Evolutionary conservation across 352 stramenopile species (phyloP), one percentile per base, ranked within the genome.

Genomic region (Phytophthora litchii): DNA sequence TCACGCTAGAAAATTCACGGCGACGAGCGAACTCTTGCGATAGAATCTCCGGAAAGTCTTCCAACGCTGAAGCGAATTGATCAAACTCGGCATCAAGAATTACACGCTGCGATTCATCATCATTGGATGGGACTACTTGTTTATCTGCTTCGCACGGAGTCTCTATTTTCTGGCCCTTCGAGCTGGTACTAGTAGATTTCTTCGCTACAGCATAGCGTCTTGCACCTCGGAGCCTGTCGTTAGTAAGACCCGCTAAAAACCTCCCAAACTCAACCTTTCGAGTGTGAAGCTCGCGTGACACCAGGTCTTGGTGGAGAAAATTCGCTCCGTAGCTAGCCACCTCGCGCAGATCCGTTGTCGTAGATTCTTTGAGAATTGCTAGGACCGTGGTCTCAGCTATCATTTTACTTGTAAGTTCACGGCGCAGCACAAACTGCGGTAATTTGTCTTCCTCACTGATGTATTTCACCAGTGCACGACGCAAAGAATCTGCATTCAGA

Each of bases 391-490:
- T 88, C 36, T 90, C 78, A 0, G 81, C 72, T 10, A 93, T 72
- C 61, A 93, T 75, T 37, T 85, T 87, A 48, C 80, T 88, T 8
- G 81, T 89, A 42, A 93, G 72, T 21, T 93, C 83, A 1, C 82
- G 78, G 2, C 83, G 76, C 34, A 89, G 66, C 2, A 73, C 74
- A 25, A 91, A 93, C 36, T 93, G 81, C 3, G 72, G 76, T 1
- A 91, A 64, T 27, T 61, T 76, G 10, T 60, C 41, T 3, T 64
- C 44, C 36, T 78, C 75, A 32, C 75, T 80, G 7, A 93, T 56
- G 44, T 91, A 93, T 3, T 49, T 63, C 7, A 89, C 56, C 12
- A 90, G 34, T 4, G 79, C 81, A 4, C 79, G 67, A 3, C 80
- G 70, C 13, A 93, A 64, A 0, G 68, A 57, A n/a, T 83, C 73